phyloP scores from a whole-genome alignment of 352 stramenopile species.

The Phytophthora pini region DNA sequence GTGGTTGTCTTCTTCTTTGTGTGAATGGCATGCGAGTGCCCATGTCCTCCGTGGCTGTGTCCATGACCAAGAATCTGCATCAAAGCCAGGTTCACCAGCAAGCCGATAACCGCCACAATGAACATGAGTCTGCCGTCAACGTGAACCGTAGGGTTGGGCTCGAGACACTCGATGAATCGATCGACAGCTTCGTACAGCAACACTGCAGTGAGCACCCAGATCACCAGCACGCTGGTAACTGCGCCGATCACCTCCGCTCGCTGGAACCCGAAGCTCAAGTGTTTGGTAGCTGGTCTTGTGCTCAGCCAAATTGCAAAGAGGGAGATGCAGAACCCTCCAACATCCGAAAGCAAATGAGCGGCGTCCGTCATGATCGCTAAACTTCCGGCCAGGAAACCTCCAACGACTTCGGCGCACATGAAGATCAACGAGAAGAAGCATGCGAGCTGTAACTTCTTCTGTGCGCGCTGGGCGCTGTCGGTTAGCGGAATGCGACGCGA shows the following conservation, averaged over 20 bases:
- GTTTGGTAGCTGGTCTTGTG: constrained; percentile 58
- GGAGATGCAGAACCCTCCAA: constrained; percentile 66
- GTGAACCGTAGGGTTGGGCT: constrained; percentile 60
- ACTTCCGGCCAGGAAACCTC: constrained; percentile 89
- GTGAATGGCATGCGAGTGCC: not conserved
- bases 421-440: constrained; percentile 88
- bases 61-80: constrained; percentile 90
- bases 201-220: constrained; percentile 93
- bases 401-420: constrained; percentile 94
- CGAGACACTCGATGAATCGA: constrained; percentile 76
- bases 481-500: constrained; percentile 50
- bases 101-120: constrained; percentile 91
- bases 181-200: constrained; percentile 93
- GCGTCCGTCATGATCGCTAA: constrained; percentile 93
- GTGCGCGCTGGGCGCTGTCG: constrained; percentile 41
- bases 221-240: constrained; percentile 90
- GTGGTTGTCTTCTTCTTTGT: not conserved
- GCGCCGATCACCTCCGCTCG: constrained; percentile 94
- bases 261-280: constrained; percentile 92
- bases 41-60: constrained; percentile 12
- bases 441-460: constrained; percentile 54
- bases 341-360: constrained; percentile 66
- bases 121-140: constrained; percentile 97
- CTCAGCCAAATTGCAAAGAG: constrained; percentile 66
- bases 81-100: constrained; percentile 95